Conservation (phyloP, 805 yeast genomes). For the Scheffersomyces stipitis region DNA sequence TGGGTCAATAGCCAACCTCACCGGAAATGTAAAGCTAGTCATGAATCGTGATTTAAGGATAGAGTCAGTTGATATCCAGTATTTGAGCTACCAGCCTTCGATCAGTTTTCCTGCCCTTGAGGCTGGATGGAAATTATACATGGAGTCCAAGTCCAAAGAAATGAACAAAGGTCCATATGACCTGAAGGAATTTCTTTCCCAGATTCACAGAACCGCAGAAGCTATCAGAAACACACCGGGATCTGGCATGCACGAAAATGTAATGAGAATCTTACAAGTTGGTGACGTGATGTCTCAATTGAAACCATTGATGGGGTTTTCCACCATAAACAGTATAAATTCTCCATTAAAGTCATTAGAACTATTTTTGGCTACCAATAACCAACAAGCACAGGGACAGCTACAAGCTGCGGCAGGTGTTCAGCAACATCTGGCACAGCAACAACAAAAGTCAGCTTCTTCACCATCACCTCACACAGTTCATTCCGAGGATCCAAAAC, state of each 20-base stretch:
- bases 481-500: conserved; percentile 1
- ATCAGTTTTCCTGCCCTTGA: conserved; percentile 25
- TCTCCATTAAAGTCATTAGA: conserved; percentile 60
- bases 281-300: conserved; percentile 77
- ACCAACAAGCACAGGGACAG: conserved; percentile 17
- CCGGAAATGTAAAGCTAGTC: conserved; percentile 60
- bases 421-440: conserved; percentile 5
- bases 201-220: conserved; percentile 25
- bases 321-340: conserved; percentile 45
- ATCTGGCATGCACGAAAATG: conserved; percentile 63
- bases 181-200: conserved; percentile 19
- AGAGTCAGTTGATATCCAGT: conserved; percentile 68
- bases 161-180: conserved; percentile 9
- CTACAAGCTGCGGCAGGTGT: conserved; percentile 2
- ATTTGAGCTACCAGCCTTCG: conserved; percentile 25
- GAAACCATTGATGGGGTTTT: conserved; percentile 60
- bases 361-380: conserved; percentile 28
- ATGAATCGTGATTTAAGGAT: conserved; percentile 63
- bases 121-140: conserved; percentile 22
- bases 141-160: conserved; percentile 8
- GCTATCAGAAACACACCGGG: conserved; percentile 51
- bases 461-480: not conserved
- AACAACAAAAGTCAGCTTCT: conserved; percentile 1
- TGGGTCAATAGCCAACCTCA: conserved; percentile 65
- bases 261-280: conserved; percentile 71